Evolutionary conservation across 108 stramenopile species (phyloP), one percentile per base, ranked within the genome.

Genomic region (Craspedostauros australis): DNA sequence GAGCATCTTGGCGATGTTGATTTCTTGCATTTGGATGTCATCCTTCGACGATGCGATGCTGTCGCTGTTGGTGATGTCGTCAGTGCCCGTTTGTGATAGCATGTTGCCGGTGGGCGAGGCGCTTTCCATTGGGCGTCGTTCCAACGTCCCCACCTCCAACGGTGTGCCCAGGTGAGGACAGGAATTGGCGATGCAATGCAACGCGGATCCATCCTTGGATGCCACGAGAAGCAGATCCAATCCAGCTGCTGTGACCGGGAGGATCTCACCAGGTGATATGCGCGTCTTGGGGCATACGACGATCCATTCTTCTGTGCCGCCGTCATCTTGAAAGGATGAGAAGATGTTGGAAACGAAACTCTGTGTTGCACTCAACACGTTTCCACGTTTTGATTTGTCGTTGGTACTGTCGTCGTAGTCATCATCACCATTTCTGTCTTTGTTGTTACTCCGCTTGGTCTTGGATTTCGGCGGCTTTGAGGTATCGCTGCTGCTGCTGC

Each of bases 91-190:
- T 28, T n/a, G 15, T 44, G 8, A 9, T 44, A 18, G n/a, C 15
- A 15, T 14, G 5, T n/a, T 20, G 5, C 19, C 15, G 7, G 47
- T 16, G 5, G 26, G 4, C 9, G 57, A 14, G 4, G 52, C 12
- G 24, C 28, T 22, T 39, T 75, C 66, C 8, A 68, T 57, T 2
- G 87, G 79, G 29, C 80, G 62, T 20, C 77, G 70, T 42, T 88
- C 90, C 22, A 91, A 41, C 14, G 71, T 70, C 8, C 91, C 96
- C 58, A 88, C 77, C 73, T 97, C 96, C 32, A 97, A 80, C 18
- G 96, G 96, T 45, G 94, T 97, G 11, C 96, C 96, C 42, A 97
- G 67, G 70, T 97, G 96, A 14, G 96, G 91, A 76, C 96, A 97
- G 18, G 90, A 83, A 62, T 97, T 97, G 44, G 89, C 88, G 33